Percentiles rank a stretch among this genome's conserved stretches.
These are phyloP conservation scores for Cercospora berteroae DNA, from an alignment of 2,329 filamentous ascomycete genomes.

Conservation along the genomic window DNA sequence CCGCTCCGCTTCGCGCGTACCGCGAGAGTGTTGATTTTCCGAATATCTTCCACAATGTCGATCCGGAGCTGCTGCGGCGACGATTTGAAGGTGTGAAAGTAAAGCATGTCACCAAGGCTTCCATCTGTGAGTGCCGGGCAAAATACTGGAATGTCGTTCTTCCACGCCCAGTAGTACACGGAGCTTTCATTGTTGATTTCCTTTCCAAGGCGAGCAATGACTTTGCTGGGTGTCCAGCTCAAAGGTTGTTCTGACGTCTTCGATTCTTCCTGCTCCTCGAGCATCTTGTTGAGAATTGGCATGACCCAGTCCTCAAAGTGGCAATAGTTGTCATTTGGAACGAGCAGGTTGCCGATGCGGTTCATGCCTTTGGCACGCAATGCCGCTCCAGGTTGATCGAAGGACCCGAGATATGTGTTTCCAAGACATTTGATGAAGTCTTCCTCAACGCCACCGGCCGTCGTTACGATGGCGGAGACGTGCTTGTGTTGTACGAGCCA, in stretches of 20 bases:
- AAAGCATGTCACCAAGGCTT: constrained; percentile 94
- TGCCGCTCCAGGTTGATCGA: constrained; percentile 71
- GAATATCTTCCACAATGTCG: constrained; percentile 92
- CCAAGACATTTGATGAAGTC: constrained; percentile 98
- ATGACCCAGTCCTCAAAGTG: constrained; percentile 97
- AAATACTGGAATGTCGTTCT: constrained; percentile 95
- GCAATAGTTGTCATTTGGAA: constrained; percentile 97
- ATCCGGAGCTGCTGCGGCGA: constrained; percentile 78
- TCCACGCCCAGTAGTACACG: constrained; percentile 96
- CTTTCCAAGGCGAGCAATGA: constrained; percentile 84
- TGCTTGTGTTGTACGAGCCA: constrained; percentile 92
- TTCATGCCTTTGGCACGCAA: constrained; percentile 86
- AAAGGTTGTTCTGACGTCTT: constrained; percentile 61
- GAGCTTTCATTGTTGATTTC: constrained; percentile 92
- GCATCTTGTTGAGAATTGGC: constrained; percentile 90
- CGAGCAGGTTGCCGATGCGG: constrained; percentile 90
- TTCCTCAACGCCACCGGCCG: constrained; percentile 92
- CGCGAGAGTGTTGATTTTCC: constrained; percentile 86
- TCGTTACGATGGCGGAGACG: constrained; percentile 89
- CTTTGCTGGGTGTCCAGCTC: constrained; percentile 91
- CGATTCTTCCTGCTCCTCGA: constrained; percentile 85
- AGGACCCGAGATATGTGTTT: constrained; percentile 87
- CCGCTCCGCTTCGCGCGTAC: constrained; percentile 83
- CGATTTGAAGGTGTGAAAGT: constrained; percentile 94
- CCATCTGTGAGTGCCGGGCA: constrained; percentile 95